Percentiles rank a stretch among this genome's conserved stretches.
Conservation (phyloP, 805 yeast genomes). For the Starmerella cellae region DNA sequence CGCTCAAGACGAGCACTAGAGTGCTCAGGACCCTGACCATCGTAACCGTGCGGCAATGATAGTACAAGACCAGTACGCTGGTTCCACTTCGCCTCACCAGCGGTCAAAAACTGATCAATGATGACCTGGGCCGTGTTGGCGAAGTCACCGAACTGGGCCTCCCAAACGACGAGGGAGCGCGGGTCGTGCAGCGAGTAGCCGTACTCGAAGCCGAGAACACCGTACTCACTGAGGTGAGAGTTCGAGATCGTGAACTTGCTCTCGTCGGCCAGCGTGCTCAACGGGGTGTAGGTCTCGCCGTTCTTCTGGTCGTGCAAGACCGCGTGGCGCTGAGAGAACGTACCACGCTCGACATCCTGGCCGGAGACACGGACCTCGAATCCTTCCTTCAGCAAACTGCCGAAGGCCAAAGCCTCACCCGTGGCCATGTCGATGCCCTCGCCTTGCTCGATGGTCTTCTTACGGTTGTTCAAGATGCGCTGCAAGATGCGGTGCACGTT, state of each 20-base stretch:
- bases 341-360: slow-evolving; percentile 99
- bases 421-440: slow-evolving; percentile 98
- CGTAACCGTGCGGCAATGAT: slow-evolving; percentile 97
- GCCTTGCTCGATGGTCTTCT: slow-evolving; percentile 76
- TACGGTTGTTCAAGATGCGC: slow-evolving; percentile 80
- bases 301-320: slow-evolving; percentile 91
- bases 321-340: slow-evolving; percentile 98
- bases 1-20: slow-evolving; percentile 96
- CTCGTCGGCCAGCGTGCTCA: slow-evolving; percentile 60
- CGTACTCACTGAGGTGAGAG: slow-evolving; percentile 95
- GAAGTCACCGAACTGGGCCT: slow-evolving; percentile 99
- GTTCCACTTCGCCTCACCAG: slow-evolving; percentile 97
- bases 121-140: slow-evolving; percentile 99
- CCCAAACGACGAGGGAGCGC: slow-evolving; percentile 96
- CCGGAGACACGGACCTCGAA: slow-evolving; percentile 95
- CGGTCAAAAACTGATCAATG: slow-evolving; percentile 88
- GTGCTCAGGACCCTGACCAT: slow-evolving; percentile 99
- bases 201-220: slow-evolving; percentile 98
- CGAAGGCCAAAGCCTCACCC: slow-evolving; percentile 97
- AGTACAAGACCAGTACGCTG: slow-evolving; percentile 94
- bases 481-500: slow-evolving; percentile 89
- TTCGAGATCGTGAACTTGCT: slow-evolving; percentile 81
- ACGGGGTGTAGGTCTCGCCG: slow-evolving; percentile 73
- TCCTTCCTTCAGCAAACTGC: slow-evolving; percentile 83
- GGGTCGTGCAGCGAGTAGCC: slow-evolving; percentile 98